Conservation (phyloP, 2,329 filamentous ascomycete species). For the Ophiostoma sp. region DNA sequence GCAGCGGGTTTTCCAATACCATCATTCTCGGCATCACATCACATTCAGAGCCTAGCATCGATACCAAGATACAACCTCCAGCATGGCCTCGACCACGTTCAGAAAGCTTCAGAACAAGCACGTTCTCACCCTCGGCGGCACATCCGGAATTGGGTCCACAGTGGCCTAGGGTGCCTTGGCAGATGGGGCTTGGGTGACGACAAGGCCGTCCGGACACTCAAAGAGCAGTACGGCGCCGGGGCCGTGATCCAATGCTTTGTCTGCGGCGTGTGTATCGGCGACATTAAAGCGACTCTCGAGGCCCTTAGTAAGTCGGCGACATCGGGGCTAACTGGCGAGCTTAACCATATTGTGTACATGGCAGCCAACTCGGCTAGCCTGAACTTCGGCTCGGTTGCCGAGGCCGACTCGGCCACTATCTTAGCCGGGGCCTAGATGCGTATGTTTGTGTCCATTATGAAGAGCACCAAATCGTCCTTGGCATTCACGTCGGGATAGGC, state of each 20-base stretch:
- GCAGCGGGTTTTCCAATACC: neutral
- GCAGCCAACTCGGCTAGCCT: conserved; percentile 32
- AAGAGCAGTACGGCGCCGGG: neutral
- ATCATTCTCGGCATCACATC: neutral
- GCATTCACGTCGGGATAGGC: conserved; percentile 53
- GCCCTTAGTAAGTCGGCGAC: neutral
- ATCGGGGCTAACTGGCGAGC: conserved; percentile 52
- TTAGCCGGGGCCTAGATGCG: neutral
- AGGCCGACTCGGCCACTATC: conserved; percentile 30
- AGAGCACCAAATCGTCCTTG: conserved; percentile 42
- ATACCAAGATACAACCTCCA: neutral
- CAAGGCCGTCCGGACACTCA: neutral
- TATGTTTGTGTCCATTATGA: conserved; percentile 7
- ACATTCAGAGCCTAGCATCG: neutral
- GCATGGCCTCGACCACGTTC: conserved; percentile 28
- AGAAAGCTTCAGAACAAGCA: conserved; percentile 36
- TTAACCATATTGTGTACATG: conserved; percentile 32
- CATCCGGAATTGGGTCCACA: conserved; percentile 54
- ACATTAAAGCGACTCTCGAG: neutral
- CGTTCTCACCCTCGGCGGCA: conserved; percentile 59
- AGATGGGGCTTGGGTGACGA: neutral
- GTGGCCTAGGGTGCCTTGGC: neutral
- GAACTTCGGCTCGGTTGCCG: conserved; percentile 25
- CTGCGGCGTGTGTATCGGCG: neutral
- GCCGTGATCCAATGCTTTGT: neutral